Base-by-base conservation (phyloP, 2,329 filamentous ascomycete species). In the Penicillium sp. region DNA sequence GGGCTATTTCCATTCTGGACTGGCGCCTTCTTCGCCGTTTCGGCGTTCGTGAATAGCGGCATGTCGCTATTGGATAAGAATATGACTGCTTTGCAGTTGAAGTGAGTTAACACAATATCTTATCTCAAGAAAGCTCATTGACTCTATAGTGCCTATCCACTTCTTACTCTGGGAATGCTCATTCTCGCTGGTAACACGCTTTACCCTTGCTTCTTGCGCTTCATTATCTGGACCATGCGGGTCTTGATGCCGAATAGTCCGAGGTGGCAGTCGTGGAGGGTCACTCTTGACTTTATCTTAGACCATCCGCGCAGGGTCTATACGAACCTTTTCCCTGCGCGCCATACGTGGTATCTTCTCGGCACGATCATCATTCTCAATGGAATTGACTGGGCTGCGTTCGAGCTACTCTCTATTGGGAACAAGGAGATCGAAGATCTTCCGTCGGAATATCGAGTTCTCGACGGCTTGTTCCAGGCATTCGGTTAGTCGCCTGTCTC, bases 111-210 rank as follows among this genome's bases (percentile, higher is more conserved):
- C 7, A 31, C 1, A 28, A 26, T 6, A 9, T 2, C 6, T 2
- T 29, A 9, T 10, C 7, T n/a, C n/a, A n/a, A n/a, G n/a, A n/a
- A n/a, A n/a, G n/a, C n/a, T 57, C 60, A 15, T 65, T 36, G 8
- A 2, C n/a, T 45, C 9, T 39, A n/a, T 28, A 70, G 71, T 47
- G 62, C 69, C 0, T 76, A 75, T 26, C 64, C 74, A 0, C 65
- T 79, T 4, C 58, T 79, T 13, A 73, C 73, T 1, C 74, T 85
- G 75, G 81, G 80, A 5, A 59, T 81, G 10, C 68, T 87, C 55
- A 81, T 86, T 47, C 73, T 87, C 5, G 84, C 84, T 0, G 85
- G 85, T 3, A 86, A 87, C 44, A 87, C 85, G 4, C 81, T 83
- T 0, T 87, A 85, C 60, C 85, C 85, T 0, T 75, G 85, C 47